These are phyloP conservation scores for Exophiala calicioides DNA, from an alignment of 2,329 filamentous ascomycete species.

Conservation along the genomic window DNA sequence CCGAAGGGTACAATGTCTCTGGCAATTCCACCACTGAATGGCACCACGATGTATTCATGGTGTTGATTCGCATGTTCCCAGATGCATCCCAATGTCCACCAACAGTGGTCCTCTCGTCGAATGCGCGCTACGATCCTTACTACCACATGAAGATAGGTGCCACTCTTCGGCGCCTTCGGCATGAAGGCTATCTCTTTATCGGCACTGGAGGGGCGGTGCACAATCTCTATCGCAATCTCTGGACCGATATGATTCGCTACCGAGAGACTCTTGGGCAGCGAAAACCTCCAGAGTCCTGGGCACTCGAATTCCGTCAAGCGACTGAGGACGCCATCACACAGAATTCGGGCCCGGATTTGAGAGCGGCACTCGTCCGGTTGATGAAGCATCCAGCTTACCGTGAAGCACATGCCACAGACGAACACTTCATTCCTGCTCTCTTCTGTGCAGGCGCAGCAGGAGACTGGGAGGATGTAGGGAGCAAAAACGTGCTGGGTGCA, in stretches of 20 bases:
- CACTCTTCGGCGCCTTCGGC: slow-evolving; percentile 57
- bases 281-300: slow-evolving; percentile 59
- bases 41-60: slow-evolving; percentile 71
- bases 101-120: slow-evolving; percentile 61
- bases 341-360: slow-evolving; percentile 55
- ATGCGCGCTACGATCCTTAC: slow-evolving; percentile 58
- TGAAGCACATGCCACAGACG: slow-evolving; percentile 70
- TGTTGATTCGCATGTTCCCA: slow-evolving; percentile 62
- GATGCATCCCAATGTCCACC: slow-evolving; percentile 57
- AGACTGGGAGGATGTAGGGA: slow-evolving; percentile 48
- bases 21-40: slow-evolving; percentile 58
- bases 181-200: slow-evolving; percentile 59
- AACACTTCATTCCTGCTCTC: slow-evolving; percentile 67
- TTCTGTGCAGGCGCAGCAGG: slow-evolving; percentile 63
- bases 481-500: slow-evolving; percentile 50
- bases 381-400: slow-evolving; percentile 69
- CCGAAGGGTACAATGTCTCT: slow-evolving; percentile 55
- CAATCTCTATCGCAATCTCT: slow-evolving; percentile 66
- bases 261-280: slow-evolving; percentile 64
- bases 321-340: slow-evolving; percentile 61
- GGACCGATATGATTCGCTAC: slow-evolving; percentile 64
- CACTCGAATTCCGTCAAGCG: slow-evolving; percentile 66
- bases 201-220: slow-evolving; percentile 67
- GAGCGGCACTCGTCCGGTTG: slow-evolving; percentile 58
- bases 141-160: slow-evolving; percentile 60